Evolutionary conservation across 371 early-diverging fungal genomes (phyloP).

Genomic region (Circinella minor): DNA sequence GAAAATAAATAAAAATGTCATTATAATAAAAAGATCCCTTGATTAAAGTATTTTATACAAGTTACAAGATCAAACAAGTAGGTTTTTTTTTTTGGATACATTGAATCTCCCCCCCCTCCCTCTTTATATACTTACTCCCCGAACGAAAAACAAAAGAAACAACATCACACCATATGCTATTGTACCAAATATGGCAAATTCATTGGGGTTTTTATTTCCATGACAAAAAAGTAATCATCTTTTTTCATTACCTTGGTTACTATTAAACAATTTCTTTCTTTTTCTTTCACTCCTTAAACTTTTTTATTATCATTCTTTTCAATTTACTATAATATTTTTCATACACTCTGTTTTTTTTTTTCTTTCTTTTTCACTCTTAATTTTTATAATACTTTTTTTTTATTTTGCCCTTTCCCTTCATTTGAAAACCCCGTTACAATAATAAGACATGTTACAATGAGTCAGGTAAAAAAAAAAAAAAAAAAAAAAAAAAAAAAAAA

Average conservation of each 20-base stretch:
- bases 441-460: constrained; percentile 4
- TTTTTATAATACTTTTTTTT: background rate
- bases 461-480: background rate
- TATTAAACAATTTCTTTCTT: background rate
- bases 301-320: background rate
- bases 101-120: too few species aligned
- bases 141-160: too few species aligned
- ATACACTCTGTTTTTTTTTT: background rate
- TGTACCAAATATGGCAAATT: background rate
- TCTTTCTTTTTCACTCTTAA: background rate
- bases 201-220: background rate
- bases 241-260: too few species aligned
- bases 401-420: background rate
- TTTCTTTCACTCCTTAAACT: background rate
- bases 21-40: background rate
- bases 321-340: background rate
- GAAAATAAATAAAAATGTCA: background rate
- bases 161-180: constrained; percentile 4
- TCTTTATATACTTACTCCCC: too few species aligned
- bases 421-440: background rate
- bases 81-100: too few species aligned
- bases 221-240: too few species aligned
- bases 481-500: background rate
- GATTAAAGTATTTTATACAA: too few species aligned
- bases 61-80: too few species aligned